Evolutionary conservation across 1,284 basidiomycete genomes (phyloP), one percentile per base, ranked within the genome.

Genomic region (Ceratobasidium sp.): DNA sequence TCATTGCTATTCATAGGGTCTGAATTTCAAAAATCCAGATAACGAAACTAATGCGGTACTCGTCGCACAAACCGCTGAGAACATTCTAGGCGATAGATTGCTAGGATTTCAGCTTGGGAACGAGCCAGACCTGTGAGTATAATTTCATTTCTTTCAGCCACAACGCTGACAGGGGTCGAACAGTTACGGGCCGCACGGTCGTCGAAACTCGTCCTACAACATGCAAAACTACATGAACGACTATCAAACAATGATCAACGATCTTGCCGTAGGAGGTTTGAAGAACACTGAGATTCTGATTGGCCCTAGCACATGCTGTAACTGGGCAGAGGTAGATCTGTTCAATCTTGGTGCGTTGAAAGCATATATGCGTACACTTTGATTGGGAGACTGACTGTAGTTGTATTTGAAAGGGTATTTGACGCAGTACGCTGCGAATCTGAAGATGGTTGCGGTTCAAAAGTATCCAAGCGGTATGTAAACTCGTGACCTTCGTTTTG

Each of bases 91-190:
- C 0, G 83, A 86, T 76, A 85, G 87, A 79, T 86, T 93, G 10
- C 82, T 89, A 31, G 91, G 89, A 0, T 81, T 91, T 45, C 82
- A 84, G 51, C 79, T 86, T 26, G 79, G 79, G 2, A 94, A 94
- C 81, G 92, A 94, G 81, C 92, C 92, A 11, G 91, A 93, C 83
- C 84, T 92, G 76, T 92, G 89, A 63, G 82, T 78, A n/a, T 1
- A 53, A 35, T 6, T 42, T 42, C 39, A 6, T 42, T 6, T 13
- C 13, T 42, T 42, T 42, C 39, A 42, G 7, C 6, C 39, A 42
- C 13, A 13, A 42, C 7, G 13, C 39, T 42, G 39, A 42, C 7
- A 6, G 13, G 7, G 39, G 13, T 13, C 13, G 39, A 42, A 42
- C 39, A 42, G 39, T 13, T 42, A 42, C 39, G 39, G 7, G 39